These are phyloP conservation scores for Lactarius hatsudake DNA, from an alignment of 768 basidiomycete genomes.

Conservation along the genomic window DNA sequence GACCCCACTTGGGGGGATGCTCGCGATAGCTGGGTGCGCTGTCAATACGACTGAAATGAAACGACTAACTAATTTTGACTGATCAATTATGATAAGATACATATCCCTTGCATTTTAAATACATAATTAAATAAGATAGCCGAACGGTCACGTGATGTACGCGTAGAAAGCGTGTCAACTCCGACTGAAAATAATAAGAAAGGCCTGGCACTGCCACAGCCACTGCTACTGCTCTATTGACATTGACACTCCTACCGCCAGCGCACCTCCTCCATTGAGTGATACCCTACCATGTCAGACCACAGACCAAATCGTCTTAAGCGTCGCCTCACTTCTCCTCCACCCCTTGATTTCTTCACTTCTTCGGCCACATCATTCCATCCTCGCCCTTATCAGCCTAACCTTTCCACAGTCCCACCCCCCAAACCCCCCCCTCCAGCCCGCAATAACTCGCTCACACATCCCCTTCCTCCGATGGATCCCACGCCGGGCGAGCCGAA, in stretches of 20 bases:
- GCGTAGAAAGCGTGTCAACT: constrained; percentile 43
- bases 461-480: constrained; percentile 41
- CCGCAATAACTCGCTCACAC: constrained; percentile 24
- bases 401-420: constrained; percentile 24
- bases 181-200: constrained; percentile 42
- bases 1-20: constrained; percentile 61
- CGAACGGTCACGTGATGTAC: constrained; percentile 41
- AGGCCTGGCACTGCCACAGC: neutral
- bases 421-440: constrained; percentile 24
- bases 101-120: constrained; percentile 47
- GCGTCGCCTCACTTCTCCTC: constrained; percentile 46
- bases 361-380: constrained; percentile 63
- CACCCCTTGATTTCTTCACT: constrained; percentile 59
- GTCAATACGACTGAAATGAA: neutral
- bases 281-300: constrained; percentile 16
- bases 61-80: neutral
- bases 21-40: constrained; percentile 68
- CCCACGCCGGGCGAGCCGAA: constrained; percentile 64
- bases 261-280: constrained; percentile 15
- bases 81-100: constrained; percentile 42
- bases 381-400: constrained; percentile 60
- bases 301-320: constrained; percentile 35
- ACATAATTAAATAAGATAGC: neutral
- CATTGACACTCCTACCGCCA: constrained; percentile 2
- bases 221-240: neutral